phyloP scores from a whole-genome alignment of 1,284 basidiomycete species.

The Prillingera fragicola region DNA sequence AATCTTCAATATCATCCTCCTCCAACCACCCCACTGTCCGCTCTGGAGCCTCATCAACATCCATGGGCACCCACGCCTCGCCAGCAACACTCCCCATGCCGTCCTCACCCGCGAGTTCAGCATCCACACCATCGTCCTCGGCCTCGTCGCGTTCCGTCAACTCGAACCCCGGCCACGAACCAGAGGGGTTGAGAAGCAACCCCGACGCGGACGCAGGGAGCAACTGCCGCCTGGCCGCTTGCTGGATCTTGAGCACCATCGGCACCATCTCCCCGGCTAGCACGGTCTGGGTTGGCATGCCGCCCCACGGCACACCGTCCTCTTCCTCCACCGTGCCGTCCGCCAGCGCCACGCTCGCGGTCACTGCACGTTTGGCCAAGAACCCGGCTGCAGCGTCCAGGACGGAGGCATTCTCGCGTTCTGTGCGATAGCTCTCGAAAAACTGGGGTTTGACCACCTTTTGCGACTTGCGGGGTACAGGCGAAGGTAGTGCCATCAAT shows the following conservation, averaged over 20 bases:
- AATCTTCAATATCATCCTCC: constrained; percentile 20
- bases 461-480: constrained; percentile 74
- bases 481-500: constrained; percentile 75
- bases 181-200: constrained; percentile 10
- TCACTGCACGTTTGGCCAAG: constrained; percentile 29
- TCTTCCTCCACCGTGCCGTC: constrained; percentile 11
- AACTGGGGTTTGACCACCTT: constrained; percentile 58
- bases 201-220: constrained; percentile 30
- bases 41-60: constrained; percentile 1
- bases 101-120: constrained; percentile 11
- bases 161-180: neutral
- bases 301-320: constrained; percentile 26
- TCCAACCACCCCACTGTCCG: constrained; percentile 13
- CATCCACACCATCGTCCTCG: constrained; percentile 2
- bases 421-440: constrained; percentile 47
- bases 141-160: constrained; percentile 1
- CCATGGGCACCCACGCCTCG: constrained; percentile 7
- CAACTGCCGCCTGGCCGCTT: constrained; percentile 24
- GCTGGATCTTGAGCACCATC: constrained; percentile 42
- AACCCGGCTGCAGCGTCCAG: constrained; percentile 40
- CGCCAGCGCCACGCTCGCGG: constrained; percentile 1
- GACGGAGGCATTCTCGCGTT: constrained; percentile 35
- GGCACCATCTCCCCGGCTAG: constrained; percentile 43
- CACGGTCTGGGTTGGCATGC: constrained; percentile 26
- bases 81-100: constrained; percentile 15